Base-by-base conservation (phyloP, 2,329 filamentous ascomycete genomes). In the Triangularia verruculosa region DNA sequence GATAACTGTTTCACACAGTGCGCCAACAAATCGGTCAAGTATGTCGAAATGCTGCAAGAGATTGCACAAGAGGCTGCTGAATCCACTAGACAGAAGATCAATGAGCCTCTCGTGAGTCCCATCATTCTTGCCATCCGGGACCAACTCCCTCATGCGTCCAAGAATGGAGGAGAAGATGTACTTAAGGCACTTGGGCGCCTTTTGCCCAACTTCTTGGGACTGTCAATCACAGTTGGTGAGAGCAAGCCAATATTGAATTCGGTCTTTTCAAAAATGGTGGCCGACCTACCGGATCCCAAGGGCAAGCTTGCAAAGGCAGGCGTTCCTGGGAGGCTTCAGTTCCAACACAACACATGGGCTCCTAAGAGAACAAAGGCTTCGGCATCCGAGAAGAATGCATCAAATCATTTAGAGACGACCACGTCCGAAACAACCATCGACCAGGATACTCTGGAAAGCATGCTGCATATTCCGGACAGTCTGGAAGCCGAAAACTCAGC, bases 1-100 rank as follows among this genome's bases (percentile, higher is more conserved):
- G 93, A 97, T 72, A 93, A 96, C 66, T 96, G 92, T 74, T 81
- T 91, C 59, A 86, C 86, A 28, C 86, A 93, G 24, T 91, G 91
- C 69, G 88, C 88, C 15, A 87, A 79, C 2, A 89, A 89, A 24
- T 90, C 92, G 0, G 89, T 96, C 71, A 96, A 92, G 72, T 94
- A 97, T 71, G 86, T 95, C 27, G 90, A 95, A 65, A 79, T 87
- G 71, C 75, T 91, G 25, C 82, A 87, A 61, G 82, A 86, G 47
- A 68, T 84, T 1, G 68, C 76, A 64, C 74, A 77, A 61, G 74
- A 79, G 52, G 69, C 78, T 1, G 68, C 74, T 17, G 69, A 72
- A 28, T 75, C 72, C 3, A 69, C 69, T 2, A 72, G 72, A 12
- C 70, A 70, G 52, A 67, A 73, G 47, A 68, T 76, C n/a, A 66